Conservation (phyloP, 495 filamentous ascomycete species). For the Penicillium arizonense region DNA sequence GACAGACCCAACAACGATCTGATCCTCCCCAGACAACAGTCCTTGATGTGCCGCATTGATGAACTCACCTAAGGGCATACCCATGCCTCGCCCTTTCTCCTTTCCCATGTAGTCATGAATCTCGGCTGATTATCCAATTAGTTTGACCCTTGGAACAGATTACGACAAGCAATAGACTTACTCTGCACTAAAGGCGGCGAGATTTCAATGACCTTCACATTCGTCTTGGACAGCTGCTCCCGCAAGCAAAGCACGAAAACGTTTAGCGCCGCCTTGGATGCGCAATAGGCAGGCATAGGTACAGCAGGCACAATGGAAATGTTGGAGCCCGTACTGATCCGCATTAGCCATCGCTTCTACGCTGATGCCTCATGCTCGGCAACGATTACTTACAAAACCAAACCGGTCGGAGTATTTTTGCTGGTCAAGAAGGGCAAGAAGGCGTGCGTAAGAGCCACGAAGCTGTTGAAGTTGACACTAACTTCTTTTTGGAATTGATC, state of each 20-base stretch:
- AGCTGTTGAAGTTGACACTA: conserved; percentile 62
- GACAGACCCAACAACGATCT: conserved; percentile 31
- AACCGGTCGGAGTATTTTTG: conserved; percentile 31
- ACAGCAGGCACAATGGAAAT: conserved; percentile 40
- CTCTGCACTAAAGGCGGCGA: conserved; percentile 67
- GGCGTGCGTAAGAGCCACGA: conserved; percentile 55
- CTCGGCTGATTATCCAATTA: conserved; percentile 25
- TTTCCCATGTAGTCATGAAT: conserved; percentile 40
- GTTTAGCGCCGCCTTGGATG: conserved; percentile 45
- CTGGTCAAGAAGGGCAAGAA: conserved; percentile 60
- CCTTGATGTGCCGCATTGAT: conserved; percentile 53
- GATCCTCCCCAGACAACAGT: conserved; percentile 49
- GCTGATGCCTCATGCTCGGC: no score
- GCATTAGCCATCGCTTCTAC: not conserved
- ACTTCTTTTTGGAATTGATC: conserved; percentile 49
- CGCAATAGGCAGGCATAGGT: conserved; percentile 39
- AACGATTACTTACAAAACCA: conserved; percentile 28
- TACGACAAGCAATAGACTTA: conserved; percentile 10
- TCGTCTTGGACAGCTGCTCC: conserved; percentile 50
- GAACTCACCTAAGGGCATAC: conserved; percentile 63
- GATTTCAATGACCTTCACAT: conserved; percentile 61
- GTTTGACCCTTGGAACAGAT: no score
- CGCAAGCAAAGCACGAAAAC: conserved; percentile 54
- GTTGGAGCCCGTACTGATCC: conserved; percentile 37
- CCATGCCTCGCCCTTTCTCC: conserved; percentile 42